Percentiles rank a stretch among this genome's conserved stretches.
Evolutionary conservation across 2,329 filamentous ascomycete genomes (phyloP).

Genomic region (Colletotrichum orbiculare): DNA sequence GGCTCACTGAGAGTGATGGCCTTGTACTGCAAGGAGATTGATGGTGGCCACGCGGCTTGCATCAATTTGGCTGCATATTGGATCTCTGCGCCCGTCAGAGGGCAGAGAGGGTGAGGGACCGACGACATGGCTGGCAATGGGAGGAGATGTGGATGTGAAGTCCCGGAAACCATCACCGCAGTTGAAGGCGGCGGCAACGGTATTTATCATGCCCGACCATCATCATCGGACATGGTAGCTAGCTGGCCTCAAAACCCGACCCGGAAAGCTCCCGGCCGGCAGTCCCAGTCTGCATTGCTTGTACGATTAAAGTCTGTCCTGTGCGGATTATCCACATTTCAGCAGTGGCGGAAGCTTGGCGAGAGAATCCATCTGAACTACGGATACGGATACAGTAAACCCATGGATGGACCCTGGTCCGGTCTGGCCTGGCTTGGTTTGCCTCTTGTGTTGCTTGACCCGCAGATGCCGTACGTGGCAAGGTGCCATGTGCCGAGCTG

Average conservation of each 20-base stretch:
- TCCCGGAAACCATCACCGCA: background rate
- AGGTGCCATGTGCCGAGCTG: slow-evolving; percentile 5
- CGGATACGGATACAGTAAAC: no score
- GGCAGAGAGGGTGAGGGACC: slow-evolving; percentile 65
- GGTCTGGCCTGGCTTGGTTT: no score
- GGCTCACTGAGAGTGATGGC: slow-evolving; percentile 69
- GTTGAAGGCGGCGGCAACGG: slow-evolving; percentile 11
- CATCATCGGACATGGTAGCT: slow-evolving; percentile 6
- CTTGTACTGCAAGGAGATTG: slow-evolving; percentile 70
- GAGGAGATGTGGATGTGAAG: background rate
- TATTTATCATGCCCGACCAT: slow-evolving; percentile 8
- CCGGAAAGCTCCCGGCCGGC: slow-evolving; percentile 9
- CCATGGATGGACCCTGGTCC: no score
- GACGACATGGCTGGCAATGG: slow-evolving; percentile 11
- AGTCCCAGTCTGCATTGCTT: slow-evolving; percentile 4
- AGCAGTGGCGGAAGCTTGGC: slow-evolving; percentile 18
- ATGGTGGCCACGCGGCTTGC: slow-evolving; percentile 63
- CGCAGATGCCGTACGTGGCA: slow-evolving; percentile 20
- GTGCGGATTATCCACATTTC: slow-evolving; percentile 22
- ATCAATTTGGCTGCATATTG: slow-evolving; percentile 60
- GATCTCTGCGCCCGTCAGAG: slow-evolving; percentile 69
- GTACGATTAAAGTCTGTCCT: slow-evolving; percentile 15
- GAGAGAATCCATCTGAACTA: slow-evolving; percentile 1
- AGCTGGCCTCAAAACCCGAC: slow-evolving; percentile 29
- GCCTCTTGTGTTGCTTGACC: background rate